Evolutionary conservation across 1,284 basidiomycete species (phyloP), one percentile per base, ranked within the genome.

Genomic region (Neolentinus lepideus): DNA sequence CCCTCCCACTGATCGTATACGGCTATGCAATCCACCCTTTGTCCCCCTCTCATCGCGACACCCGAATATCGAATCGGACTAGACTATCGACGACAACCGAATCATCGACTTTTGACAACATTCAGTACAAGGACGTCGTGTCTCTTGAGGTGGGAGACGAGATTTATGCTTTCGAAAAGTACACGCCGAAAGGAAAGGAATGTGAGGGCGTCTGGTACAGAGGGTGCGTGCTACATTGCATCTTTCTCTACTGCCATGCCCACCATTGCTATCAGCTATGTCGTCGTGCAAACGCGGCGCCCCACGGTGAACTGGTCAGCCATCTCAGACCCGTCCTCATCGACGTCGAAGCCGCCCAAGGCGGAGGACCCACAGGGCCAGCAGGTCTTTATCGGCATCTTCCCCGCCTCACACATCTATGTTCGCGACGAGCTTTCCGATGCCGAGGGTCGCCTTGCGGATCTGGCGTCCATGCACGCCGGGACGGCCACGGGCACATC

Each of bases 381-480:
- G 38, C 91, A 95, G 63, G 94, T 98, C 38, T 91, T 92, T 68
- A 92, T 98, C 57, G 96, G 95, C 56, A 95, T 98, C 62, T 98
- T 98, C 67, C 95, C 95, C 0, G 88, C 90, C 0, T 89, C 91
- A 2, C 92, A 95, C 67, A 88, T 98, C 54, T 86, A 91, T 66
- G 79, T 95, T 57, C 88, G 94, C 35, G 94, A 96, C 65, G 84
- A 94, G 64, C 78, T 95, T 22, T 84, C 90, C 2, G 93, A 95
- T 67, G 93, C 93, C 2, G 92, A 95, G 67, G 90, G 90, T 14
- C 83, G 89, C 52, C 81, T 97, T 1, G 82, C 85, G 1, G 85
- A 87, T 55, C 80, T 89, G 16, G 86, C 83, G 16, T 74, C 73
- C 14, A 50, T 50, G 47, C 22, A 50, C 22, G 27, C 22, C 64